These are phyloP conservation scores for Neopestalotiopsis sp. DNA, from an alignment of 2,329 filamentous ascomycete genomes.

Conservation along the genomic window DNA sequence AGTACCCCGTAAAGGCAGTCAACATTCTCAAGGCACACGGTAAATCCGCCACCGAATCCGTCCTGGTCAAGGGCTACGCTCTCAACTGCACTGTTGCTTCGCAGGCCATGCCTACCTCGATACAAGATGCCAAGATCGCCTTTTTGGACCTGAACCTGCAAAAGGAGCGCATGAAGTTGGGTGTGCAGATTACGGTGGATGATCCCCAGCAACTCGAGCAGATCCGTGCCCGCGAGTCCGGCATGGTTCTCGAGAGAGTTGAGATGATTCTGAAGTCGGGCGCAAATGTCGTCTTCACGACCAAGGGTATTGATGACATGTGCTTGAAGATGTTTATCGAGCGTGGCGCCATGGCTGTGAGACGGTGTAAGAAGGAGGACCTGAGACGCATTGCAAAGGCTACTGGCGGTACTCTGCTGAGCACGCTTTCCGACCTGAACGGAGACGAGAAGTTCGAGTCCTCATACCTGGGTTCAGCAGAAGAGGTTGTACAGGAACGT, in stretches of 20 bases:
- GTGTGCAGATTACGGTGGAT: conserved; percentile 97
- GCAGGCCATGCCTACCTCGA: conserved; percentile 93
- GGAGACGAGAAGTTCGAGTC: conserved; percentile 96
- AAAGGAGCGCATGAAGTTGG: conserved; percentile 99
- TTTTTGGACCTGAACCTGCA: conserved; percentile 97
- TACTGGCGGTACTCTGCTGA: conserved; percentile 90
- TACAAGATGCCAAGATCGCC: conserved; percentile 95
- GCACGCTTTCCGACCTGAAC: conserved; percentile 93
- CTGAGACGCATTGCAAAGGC: conserved; percentile 94
- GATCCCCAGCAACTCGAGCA: conserved; percentile 97
- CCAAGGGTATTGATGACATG: conserved; percentile 97
- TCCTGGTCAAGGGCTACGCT: conserved; percentile 94
- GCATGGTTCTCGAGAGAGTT: conserved; percentile 90
- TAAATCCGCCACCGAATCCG: conserved; percentile 86
- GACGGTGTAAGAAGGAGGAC: conserved; percentile 98
- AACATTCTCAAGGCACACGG: conserved; percentile 99
- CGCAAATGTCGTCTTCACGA: conserved; percentile 94
- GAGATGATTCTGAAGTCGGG: conserved; percentile 98
- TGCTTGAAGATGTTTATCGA: conserved; percentile 94
- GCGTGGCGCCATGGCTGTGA: conserved; percentile 92
- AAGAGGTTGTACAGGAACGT: conserved; percentile 96
- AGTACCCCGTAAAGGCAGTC: conserved; percentile 98
- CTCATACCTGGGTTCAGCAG: conserved; percentile 86
- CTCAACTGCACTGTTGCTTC: conserved; percentile 98
- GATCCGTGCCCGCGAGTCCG: conserved; percentile 90